Base-by-base conservation (phyloP, 202 grass and related monocot genomes). In the Eragrostis tef region DNA sequence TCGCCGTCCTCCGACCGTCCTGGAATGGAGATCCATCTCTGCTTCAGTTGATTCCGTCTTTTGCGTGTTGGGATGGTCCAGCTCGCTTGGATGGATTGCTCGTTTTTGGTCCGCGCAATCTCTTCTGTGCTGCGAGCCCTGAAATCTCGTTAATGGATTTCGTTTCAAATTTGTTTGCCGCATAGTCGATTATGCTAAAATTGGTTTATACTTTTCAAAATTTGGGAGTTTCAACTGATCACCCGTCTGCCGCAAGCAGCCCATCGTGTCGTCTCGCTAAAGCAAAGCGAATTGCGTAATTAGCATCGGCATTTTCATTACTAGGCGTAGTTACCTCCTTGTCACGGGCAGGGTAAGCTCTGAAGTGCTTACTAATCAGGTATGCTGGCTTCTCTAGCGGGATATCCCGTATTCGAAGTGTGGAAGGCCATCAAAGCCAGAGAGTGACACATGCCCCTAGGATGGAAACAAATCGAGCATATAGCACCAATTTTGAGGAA, bases 401-500 rank as follows among this genome's bases (percentile, higher is more conserved):
- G 29, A 31, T 31, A 31, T 31, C 29, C 29, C 3, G 29, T 42
- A 25, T 52, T 74, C 25, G 1, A 72, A 72, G 67, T 12, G 7
- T 61, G 44, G 27, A 44, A 72, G 57, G 43, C 20, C 3, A 7
- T 11, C 29, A 19, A 64, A 72, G 57, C 47, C 27, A 61, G 31
- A 51, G 68, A 51, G 43, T 73, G 57, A 73, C 56, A 62, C 13
- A 21, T 51, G 69, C 6, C 45, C 58, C 69, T 14, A 5, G 17
- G 14, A 19, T 5, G 31, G 44, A 41, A 63, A 9, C 13, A 0
- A 17, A 17, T 42, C 45, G 64, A 74, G 20, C 44, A 11, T 63
- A 19, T 13, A 58, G 21, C 78, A 19, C n/a, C 48, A 70, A 51
- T 29, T 80, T 29, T 19, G 34, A 58, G 68, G 34, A 80, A 4